These are phyloP conservation scores for Mortierella claussenii DNA, from an alignment of 192 early-diverging fungal species.

Conservation along the genomic window DNA sequence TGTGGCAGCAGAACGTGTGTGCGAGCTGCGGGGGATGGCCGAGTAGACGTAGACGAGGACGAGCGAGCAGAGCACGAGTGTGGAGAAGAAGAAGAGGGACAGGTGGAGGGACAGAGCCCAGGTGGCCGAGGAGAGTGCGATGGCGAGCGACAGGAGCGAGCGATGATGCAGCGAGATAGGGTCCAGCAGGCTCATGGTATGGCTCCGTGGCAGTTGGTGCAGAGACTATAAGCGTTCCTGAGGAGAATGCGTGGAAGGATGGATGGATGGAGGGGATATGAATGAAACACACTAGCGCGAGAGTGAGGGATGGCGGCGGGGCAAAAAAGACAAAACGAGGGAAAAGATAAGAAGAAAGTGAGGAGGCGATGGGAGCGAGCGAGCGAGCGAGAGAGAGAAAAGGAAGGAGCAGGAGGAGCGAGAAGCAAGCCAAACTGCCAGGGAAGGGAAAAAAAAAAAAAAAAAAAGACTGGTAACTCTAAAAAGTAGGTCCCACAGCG, in stretches of 20 bases:
- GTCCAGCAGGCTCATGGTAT: conserved; percentile 5
- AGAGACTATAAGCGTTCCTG: too few species aligned
- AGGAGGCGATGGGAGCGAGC: too few species aligned
- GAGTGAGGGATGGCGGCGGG: background rate
- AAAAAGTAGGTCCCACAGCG: too few species aligned
- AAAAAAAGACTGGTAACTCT: too few species aligned
- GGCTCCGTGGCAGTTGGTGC: too few species aligned
- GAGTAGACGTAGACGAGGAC: conserved; percentile 2
- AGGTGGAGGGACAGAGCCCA: conserved; percentile 29
- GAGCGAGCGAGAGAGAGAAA: too few species aligned
- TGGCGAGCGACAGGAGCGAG: background rate
- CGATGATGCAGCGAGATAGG: conserved; percentile 4
- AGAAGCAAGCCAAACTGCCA: too few species aligned
- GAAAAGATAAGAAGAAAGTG: background rate
- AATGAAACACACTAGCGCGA: too few species aligned
- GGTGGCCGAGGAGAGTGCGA: conserved; percentile 2
- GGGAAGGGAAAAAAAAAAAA: conserved; percentile 1
- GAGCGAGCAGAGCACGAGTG: conserved; percentile 6
- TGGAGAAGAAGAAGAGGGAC: conserved; percentile 1
- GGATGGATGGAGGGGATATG: too few species aligned
- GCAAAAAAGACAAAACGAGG: background rate
- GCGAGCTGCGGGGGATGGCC: background rate
- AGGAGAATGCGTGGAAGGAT: too few species aligned
- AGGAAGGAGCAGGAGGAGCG: background rate
- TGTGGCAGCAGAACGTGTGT: too few species aligned